Percentiles rank a stretch among this genome's conserved stretches.
Conservation (phyloP, 2,329 filamentous ascomycete species). For the Fusarium chlamydosporum region DNA sequence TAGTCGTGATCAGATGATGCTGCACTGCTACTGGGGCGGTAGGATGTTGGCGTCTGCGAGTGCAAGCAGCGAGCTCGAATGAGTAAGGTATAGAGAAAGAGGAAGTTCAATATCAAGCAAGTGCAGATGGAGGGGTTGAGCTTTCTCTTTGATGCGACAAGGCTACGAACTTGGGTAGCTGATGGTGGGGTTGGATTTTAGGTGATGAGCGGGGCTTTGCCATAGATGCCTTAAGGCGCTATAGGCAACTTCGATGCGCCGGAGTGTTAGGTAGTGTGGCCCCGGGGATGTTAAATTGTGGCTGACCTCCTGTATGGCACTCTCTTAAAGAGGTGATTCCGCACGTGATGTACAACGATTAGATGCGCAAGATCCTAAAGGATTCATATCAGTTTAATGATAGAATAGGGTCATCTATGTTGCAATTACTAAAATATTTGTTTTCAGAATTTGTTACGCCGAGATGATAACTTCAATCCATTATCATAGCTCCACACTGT, state of each 20-base stretch:
- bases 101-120: conserved; percentile 20
- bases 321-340: conserved; percentile 22
- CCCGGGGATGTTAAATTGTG: neutral
- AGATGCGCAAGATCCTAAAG: neutral
- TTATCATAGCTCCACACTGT: conserved; percentile 11
- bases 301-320: neutral
- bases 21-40: neutral
- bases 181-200: conserved; percentile 44
- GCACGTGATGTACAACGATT: conserved; percentile 13
- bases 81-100: conserved; percentile 12
- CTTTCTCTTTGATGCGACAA: conserved; percentile 48
- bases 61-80: conserved; percentile 20
- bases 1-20: conserved; percentile 12
- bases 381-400: too few relatives aligned
- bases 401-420: too few relatives aligned
- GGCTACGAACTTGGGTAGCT: conserved; percentile 47
- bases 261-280: neutral
- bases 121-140: conserved; percentile 49
- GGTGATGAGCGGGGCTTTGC: conserved; percentile 35
- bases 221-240: conserved; percentile 25
- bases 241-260: neutral
- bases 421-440: neutral
- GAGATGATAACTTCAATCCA: neutral
- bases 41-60: neutral
- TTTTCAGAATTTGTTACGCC: neutral